Evolutionary conservation across 176 grass and related monocot species (phyloP).

Genomic region (Panicum miliaceum): DNA sequence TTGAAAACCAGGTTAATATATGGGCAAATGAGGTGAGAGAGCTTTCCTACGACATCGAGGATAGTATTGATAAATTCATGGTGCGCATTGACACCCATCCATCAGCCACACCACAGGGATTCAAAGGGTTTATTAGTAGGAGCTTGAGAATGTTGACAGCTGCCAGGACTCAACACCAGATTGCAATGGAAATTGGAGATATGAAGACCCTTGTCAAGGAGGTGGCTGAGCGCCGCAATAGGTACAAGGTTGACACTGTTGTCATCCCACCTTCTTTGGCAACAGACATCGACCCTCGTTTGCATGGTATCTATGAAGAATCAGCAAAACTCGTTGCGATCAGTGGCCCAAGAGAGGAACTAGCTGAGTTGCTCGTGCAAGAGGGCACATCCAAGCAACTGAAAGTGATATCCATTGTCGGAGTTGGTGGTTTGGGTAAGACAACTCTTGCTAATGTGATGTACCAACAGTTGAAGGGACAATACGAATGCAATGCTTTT

Average conservation of each 20-base stretch:
- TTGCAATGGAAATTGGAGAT: not conserved
- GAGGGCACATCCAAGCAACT: not conserved
- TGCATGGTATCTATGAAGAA: constrained; percentile 22
- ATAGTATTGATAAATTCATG: constrained; percentile 31
- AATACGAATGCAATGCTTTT: constrained; percentile 29
- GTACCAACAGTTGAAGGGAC: constrained; percentile 7
- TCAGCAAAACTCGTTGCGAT: constrained; percentile 13
- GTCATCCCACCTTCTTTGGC: not conserved
- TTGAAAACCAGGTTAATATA: not conserved
- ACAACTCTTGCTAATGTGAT: constrained; percentile 31
- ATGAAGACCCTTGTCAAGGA: not conserved
- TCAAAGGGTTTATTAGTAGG: not conserved
- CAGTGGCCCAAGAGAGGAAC: not conserved
- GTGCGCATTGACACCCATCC: not conserved
- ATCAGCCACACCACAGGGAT: not conserved
- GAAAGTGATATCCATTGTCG: constrained; percentile 38
- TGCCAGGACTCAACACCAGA: not conserved
- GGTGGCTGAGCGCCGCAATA: constrained; percentile 7
- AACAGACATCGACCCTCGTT: constrained; percentile 15
- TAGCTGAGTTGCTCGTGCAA: not conserved
- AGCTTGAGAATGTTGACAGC: not conserved
- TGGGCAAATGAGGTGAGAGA: not conserved
- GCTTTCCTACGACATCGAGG: constrained; percentile 22
- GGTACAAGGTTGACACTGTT: not conserved
- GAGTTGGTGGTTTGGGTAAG: constrained; percentile 41